phyloP scores from a whole-genome alignment of 257 asterid genomes.

The Fraxinus pennsylvanica region DNA sequence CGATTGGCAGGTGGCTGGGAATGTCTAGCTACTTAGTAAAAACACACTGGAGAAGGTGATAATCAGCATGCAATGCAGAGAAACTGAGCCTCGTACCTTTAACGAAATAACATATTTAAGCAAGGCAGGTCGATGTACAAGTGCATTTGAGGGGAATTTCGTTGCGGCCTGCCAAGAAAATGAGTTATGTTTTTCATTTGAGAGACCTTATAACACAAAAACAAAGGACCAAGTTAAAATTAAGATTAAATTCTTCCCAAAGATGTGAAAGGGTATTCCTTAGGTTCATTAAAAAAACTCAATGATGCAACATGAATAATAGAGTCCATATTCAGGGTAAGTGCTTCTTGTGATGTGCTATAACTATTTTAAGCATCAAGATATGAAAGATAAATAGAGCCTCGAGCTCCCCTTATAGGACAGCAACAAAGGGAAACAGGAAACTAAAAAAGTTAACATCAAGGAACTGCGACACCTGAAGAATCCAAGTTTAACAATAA shows the following conservation, averaged over 20 bases:
- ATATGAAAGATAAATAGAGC: not conserved
- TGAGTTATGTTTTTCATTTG: slow-evolving; percentile 6
- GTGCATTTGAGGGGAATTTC: slow-evolving; percentile 78
- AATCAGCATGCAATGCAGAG: not conserved
- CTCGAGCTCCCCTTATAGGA: not conserved
- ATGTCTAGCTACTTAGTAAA: not conserved
- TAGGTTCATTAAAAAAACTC: slow-evolving; percentile 1
- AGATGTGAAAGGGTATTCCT: not conserved
- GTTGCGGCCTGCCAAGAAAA: slow-evolving; percentile 71
- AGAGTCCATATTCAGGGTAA: not conserved
- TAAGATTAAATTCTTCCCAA: slow-evolving; percentile 3
- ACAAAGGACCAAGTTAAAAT: not conserved
- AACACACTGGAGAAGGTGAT: not conserved
- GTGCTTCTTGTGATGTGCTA: not conserved
- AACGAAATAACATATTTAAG: slow-evolving; percentile 59
- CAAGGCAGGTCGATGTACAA: slow-evolving; percentile 74
- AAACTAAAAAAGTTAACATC: not conserved
- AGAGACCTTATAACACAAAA: slow-evolving; percentile 1
- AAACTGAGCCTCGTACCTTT: slow-evolving; percentile 50
- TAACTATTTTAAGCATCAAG: slow-evolving; percentile 2
- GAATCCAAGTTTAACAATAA: slow-evolving; percentile 4
- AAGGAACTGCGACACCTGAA: slow-evolving; percentile 9
- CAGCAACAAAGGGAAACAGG: slow-evolving; percentile 9
- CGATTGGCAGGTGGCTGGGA: not conserved
- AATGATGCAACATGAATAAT: slow-evolving; percentile 6